Evolutionary conservation across 345 rosid species (phyloP), one percentile per base, ranked within the genome.

Genomic region (Murraya koenigii): DNA sequence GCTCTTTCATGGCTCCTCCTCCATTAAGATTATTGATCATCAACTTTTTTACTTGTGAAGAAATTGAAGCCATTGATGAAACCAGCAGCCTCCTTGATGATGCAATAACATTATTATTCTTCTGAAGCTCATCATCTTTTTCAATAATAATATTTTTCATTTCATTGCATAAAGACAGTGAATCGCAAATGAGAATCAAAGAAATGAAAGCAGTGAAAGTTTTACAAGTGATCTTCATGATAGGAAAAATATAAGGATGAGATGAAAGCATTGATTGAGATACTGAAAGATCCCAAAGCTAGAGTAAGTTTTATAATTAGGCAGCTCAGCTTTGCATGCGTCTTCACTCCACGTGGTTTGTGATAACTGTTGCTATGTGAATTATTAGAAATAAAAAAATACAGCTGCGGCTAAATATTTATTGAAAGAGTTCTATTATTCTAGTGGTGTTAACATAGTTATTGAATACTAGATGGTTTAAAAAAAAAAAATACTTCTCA

Each of bases 161-260:
- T 70, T 75, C 77, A 58, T 61, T 74, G 79, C 77, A 54, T 25
- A 76, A 25, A 77, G 76, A 80, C 32, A n/a, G 64, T 5, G 86
- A 73, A 52, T 82, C 72, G 69, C 52, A 75, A 7, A 79, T 35
- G 69, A 86, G 74, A 75, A 85, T 38, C 77, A 80, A 54, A 8
- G 55, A 49, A 9, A 78, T 41, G 19, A 83, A 44, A 77, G 80
- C 77, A 33, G 55, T 79, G 36, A 75, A 39, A 22, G 36, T 71
- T 52, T 65, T 64, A 80, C 62, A 63, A 66, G 28, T 72, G 78
- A 80, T 86, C 85, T 83, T 80, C 89, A 84, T 86, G 75, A n/a
- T n/a, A 44, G 23, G n/a, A 3, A 25, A 5, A 28, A 5, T 28
- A 11, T 64, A 44, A 20, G 4, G 19, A 63, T 19, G 63, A 22